Base-by-base conservation (phyloP, 75 land plant species). In the Picea glauca region DNA sequence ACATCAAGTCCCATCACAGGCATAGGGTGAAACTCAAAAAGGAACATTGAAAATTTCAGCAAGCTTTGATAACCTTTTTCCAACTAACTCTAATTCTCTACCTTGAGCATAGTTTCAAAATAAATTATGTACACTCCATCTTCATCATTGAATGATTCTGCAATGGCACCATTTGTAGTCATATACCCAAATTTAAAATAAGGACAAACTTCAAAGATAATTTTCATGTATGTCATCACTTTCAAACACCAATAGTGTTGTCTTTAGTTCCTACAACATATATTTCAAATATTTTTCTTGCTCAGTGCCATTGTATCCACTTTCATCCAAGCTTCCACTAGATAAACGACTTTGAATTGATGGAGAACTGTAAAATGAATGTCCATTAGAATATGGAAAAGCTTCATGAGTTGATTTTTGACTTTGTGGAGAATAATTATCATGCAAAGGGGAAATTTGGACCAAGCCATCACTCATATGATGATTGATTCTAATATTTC, bases 251-350 rank as follows among this genome's bases (percentile, higher is more conserved):
- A 88, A 63, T 90, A 91, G 81, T 67, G 67, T 83, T 35, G 58
- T 72, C 72, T 91, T 90, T 60, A 88, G 26, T 66, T 91, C 93
- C 75, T 54, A 70, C 20, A 91, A 64, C 80, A 85, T 91, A 60
- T 78, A 61, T 80, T 46, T 84, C 21, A 91, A 76, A 23, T 78
- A 84, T 66, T 67, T 75, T 30, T 59, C 75, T 46, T 82, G 88
- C 46, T 90, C 81, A 31, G 83, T 82, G 26, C 85, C 38, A 62
- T 89, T 84, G 58, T 86, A 85, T 1, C 72, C 83, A 65, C 88
- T 82, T 9, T 78, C 30, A 13, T 83, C 78, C 26, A 87, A 82
- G n/a, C 80, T 78, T 40, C 84, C 81, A 14, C 26, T 33, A 17
- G 78, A 35, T 8, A 81, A 79, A 68, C 58, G 74, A 78, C 72